Conservation (phyloP, 192 early-diverging fungal species). For the Funneliformis geosporum region DNA sequence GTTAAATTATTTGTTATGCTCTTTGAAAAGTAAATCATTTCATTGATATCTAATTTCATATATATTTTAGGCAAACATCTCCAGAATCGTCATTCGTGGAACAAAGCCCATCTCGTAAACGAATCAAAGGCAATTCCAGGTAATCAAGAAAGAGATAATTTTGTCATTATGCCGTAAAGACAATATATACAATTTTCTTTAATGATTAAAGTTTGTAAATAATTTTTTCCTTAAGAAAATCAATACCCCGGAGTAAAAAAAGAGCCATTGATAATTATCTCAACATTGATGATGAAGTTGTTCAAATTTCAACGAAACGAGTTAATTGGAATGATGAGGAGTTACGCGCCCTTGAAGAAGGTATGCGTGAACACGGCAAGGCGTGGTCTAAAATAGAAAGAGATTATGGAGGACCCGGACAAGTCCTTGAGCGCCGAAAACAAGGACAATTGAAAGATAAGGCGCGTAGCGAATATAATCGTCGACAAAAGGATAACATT, state of each 20-base stretch:
- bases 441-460: not conserved
- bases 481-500: not conserved
- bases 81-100: not conserved
- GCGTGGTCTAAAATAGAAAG: not conserved
- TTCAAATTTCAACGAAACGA: not conserved
- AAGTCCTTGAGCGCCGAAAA: not conserved
- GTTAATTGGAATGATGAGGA: not conserved
- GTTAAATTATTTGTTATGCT: not conserved
- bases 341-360: not conserved
- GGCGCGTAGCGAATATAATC: not conserved
- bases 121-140: not conserved
- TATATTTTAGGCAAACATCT: not conserved
- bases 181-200: too few species aligned
- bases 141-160: too few species aligned
- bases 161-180: too few species aligned
- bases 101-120: not conserved
- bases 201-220: too few species aligned
- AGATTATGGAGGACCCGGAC: not conserved
- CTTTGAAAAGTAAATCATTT: not conserved
- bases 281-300: not conserved
- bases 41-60: not conserved
- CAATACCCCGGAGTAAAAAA: not conserved
- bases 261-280: not conserved
- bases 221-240: too few species aligned
- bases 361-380: not conserved